These are phyloP conservation scores for Carallia brachiata DNA, from an alignment of 345 rosid species.

Conservation along the genomic window DNA sequence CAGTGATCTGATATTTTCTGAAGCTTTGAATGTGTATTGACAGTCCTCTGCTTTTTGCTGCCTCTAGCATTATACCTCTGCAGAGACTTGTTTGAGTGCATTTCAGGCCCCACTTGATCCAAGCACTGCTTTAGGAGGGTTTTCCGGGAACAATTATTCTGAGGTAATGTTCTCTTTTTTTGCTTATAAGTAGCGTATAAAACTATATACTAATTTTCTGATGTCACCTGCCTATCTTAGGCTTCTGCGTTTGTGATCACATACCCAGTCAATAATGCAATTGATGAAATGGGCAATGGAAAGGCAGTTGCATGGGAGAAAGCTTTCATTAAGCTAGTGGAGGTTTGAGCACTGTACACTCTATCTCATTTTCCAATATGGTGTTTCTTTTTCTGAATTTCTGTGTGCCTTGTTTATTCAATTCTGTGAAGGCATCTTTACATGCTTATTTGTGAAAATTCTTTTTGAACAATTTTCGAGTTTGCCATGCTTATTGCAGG, in stretches of 20 bases:
- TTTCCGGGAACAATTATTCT: conserved; percentile 65
- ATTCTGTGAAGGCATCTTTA: background rate
- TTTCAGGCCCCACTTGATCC: conserved; percentile 93
- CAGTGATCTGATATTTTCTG: background rate
- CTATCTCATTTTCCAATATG: background rate
- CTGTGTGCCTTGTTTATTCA: too few relatives aligned
- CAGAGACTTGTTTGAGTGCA: conserved; percentile 84
- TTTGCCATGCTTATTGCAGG: too few relatives aligned
- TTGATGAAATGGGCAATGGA: conserved; percentile 61
- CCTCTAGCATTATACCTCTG: conserved; percentile 72
- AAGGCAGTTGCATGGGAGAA: conserved; percentile 95
- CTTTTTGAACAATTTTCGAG: too few relatives aligned
- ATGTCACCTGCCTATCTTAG: conserved; percentile 35
- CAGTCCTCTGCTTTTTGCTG: conserved; percentile 14
- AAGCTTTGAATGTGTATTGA: conserved; percentile 1
- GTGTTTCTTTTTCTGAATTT: too few relatives aligned
- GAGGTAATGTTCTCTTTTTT: conserved; percentile 50
- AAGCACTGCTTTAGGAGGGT: conserved; percentile 84
- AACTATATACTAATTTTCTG: background rate
- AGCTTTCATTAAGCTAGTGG: conserved; percentile 73
- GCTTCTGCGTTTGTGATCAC: conserved; percentile 89
- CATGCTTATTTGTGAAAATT: background rate
- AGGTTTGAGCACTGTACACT: conserved; percentile 45
- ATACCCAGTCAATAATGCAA: conserved; percentile 85
- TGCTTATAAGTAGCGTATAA: conserved; percentile 12